Conservation (phyloP, 116 monocot species). For the Trichopus zeylanicus region DNA sequence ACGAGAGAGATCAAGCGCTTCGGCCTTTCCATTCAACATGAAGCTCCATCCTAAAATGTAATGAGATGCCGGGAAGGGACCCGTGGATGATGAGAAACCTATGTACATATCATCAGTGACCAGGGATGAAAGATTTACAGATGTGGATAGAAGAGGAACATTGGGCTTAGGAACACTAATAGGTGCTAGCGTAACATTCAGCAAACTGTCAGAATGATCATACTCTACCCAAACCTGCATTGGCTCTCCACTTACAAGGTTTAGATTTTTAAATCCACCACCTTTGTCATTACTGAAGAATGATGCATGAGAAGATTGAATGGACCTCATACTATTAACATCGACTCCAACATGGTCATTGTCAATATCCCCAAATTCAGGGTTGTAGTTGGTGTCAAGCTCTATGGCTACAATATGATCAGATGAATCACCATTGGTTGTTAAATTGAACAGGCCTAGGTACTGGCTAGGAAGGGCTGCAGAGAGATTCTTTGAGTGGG, state of each 20-base stretch:
- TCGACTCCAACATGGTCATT: slow-evolving; percentile 4
- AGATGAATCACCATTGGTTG: background rate
- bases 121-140: background rate
- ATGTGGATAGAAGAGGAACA: background rate
- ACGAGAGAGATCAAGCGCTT: background rate
- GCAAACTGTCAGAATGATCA: background rate
- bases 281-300: background rate
- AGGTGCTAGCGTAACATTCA: slow-evolving; percentile 3
- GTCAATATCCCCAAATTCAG: background rate
- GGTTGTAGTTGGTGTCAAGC: background rate
- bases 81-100: slow-evolving; percentile 1
- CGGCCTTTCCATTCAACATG: background rate
- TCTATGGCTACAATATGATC: background rate
- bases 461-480: background rate
- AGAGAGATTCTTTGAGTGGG: background rate
- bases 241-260: background rate
- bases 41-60: slow-evolving; percentile 4
- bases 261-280: background rate
- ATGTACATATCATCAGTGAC: background rate
- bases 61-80: background rate
- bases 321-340: background rate
- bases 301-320: background rate
- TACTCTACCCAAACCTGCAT: slow-evolving; percentile 4
- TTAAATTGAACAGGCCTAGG: background rate
- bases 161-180: background rate